Conservation (phyloP, 1,139 yeast genomes). For the Kodamaea plutei region DNA sequence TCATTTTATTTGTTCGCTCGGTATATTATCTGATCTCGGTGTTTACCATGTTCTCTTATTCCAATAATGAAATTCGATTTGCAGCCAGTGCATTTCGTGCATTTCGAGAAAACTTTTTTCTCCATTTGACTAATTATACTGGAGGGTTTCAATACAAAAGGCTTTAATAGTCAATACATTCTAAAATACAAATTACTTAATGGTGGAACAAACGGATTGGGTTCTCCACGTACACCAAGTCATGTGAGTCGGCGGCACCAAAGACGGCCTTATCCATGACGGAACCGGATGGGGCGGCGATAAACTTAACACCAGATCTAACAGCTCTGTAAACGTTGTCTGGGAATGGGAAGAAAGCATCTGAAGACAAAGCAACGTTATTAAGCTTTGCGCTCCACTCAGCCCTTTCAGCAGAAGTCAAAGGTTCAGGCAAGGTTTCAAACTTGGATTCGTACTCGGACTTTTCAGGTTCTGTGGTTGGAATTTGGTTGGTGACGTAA, state of each 20-base stretch:
- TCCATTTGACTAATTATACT: too few species aligned
- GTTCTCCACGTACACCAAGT: constrained; percentile 87
- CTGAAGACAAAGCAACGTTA: constrained; percentile 89
- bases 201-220: constrained; percentile 98
- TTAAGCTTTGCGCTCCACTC: constrained; percentile 81
- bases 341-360: constrained; percentile 99
- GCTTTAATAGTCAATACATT: too few species aligned
- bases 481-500: constrained; percentile 86
- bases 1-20: too few species aligned
- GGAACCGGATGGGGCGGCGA: constrained; percentile 96
- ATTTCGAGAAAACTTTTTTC: too few species aligned
- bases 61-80: too few species aligned
- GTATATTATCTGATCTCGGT: too few species aligned
- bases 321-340: constrained; percentile 98
- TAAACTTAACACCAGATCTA: constrained; percentile 89
- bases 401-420: constrained; percentile 75
- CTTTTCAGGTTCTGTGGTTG: constrained; percentile 88
- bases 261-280: constrained; percentile 97
- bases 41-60: too few species aligned
- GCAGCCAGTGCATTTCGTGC: too few species aligned
- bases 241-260: constrained; percentile 88
- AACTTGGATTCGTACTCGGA: constrained; percentile 89
- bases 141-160: too few species aligned
- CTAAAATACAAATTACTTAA: constrained; percentile 29
- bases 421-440: constrained; percentile 74